Conservation (phyloP, 2,329 filamentous ascomycete species). For the Colletotrichum horii region DNA sequence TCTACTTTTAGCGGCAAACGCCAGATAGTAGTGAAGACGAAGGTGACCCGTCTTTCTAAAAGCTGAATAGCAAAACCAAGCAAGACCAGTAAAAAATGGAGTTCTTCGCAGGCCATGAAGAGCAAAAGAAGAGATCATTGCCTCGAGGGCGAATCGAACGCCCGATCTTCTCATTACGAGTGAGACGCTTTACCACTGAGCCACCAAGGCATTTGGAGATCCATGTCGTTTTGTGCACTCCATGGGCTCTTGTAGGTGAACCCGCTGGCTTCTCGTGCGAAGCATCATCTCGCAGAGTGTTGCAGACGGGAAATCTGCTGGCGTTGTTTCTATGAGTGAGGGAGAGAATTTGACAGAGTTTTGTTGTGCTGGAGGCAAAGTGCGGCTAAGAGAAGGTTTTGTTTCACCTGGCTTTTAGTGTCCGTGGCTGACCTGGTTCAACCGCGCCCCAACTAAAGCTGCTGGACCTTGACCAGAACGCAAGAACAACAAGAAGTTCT, state of each 20-base stretch:
- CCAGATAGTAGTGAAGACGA: background rate
- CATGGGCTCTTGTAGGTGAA: background rate
- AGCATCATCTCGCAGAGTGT: background rate
- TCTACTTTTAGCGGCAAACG: background rate
- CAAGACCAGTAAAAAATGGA: background rate
- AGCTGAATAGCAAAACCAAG: background rate
- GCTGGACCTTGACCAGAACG: background rate
- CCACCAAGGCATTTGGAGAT: conserved; percentile 12
- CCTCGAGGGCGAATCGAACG: conserved; percentile 24
- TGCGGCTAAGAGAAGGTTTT: background rate
- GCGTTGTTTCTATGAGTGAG: background rate
- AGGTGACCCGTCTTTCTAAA: background rate
- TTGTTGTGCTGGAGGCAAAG: background rate
- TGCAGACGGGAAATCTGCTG: background rate
- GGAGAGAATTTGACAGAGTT: background rate
- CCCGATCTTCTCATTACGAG: conserved; percentile 24
- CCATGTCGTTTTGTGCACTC: accelerated
- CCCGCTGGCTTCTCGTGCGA: background rate
- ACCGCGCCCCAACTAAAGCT: background rate
- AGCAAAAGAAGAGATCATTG: background rate
- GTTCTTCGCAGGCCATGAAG: background rate
- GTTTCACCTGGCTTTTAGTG: background rate
- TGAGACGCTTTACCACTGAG: conserved; percentile 24
- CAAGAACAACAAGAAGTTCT: background rate
- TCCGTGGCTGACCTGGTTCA: background rate